Conservation (phyloP, 78 protist species). For the Acrasis kona region DNA sequence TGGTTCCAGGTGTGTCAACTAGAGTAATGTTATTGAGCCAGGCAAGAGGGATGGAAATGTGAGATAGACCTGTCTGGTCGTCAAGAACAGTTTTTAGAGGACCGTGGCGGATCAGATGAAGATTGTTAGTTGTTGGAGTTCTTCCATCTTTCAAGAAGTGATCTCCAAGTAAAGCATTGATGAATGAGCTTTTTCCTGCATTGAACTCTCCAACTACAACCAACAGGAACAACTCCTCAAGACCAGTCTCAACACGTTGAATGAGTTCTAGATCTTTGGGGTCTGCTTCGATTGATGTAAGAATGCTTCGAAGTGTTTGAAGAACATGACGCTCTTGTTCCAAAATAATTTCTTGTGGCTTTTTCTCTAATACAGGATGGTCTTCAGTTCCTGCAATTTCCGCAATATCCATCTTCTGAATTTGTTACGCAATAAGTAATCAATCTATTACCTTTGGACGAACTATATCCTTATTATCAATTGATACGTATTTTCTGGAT, state of each 20-base stretch:
- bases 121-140: constrained; percentile 47
- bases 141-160: constrained; percentile 42
- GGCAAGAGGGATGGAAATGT: constrained; percentile 23
- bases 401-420: no score
- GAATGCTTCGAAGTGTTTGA: neutral
- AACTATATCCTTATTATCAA: no score
- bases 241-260: constrained; percentile 18
- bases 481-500: no score
- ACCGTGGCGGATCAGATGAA: constrained; percentile 37
- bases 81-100: neutral
- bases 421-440: no score
- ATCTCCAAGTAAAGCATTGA: constrained; percentile 49
- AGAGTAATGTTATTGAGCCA: constrained; percentile 46
- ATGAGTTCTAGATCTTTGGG: neutral
- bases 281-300: neutral
- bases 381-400: no score
- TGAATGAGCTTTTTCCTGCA: constrained; percentile 53
- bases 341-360: neutral
- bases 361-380: no score
- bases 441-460: no score
- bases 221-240: constrained; percentile 49
- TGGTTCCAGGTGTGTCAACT: constrained; percentile 65
- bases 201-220: constrained; percentile 59
- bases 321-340: neutral
- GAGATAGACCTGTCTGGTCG: neutral